These are phyloP conservation scores for Ensete glaucum DNA, from an alignment of 176 grass and related monocot genomes.

Conservation along the genomic window DNA sequence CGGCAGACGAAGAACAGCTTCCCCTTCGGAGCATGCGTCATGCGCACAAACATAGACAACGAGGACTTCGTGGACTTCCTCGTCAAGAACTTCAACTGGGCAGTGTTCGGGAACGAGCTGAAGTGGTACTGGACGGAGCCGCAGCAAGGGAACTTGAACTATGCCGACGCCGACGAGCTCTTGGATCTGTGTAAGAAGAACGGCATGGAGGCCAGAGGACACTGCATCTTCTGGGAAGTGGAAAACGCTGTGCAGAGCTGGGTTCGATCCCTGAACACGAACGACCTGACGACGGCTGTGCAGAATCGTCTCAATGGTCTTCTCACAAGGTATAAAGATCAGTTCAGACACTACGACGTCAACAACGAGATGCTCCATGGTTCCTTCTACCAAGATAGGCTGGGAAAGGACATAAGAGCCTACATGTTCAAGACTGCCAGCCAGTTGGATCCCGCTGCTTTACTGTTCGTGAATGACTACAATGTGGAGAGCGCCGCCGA, in stretches of 20 bases:
- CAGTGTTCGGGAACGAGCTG: slow-evolving; percentile 85
- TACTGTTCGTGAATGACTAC: slow-evolving; percentile 96
- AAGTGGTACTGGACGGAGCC: slow-evolving; percentile 98
- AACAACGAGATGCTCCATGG: slow-evolving; percentile 97
- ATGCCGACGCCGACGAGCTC: slow-evolving; percentile 75
- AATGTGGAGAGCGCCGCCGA: slow-evolving; percentile 65
- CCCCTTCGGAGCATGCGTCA: slow-evolving; percentile 72
- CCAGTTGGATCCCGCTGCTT: slow-evolving; percentile 50
- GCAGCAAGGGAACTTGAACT: slow-evolving; percentile 50
- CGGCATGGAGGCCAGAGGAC: slow-evolving; percentile 46
- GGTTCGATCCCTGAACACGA: slow-evolving; percentile 39
- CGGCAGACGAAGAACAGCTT: slow-evolving; percentile 66
- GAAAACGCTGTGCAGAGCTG: slow-evolving; percentile 52
- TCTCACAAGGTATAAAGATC: slow-evolving; percentile 68
- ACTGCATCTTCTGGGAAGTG: slow-evolving; percentile 98
- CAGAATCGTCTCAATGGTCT: slow-evolving; percentile 38
- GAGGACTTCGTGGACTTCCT: slow-evolving; percentile 86
- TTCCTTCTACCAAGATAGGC: slow-evolving; percentile 76
- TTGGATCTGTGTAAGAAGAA: slow-evolving; percentile 67
- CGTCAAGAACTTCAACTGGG: slow-evolving; percentile 79
- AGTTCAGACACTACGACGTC: slow-evolving; percentile 77
- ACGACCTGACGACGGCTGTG: slow-evolving; percentile 50
- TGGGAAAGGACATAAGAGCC: slow-evolving; percentile 46
- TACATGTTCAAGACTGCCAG: slow-evolving; percentile 52
- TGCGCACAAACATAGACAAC: slow-evolving; percentile 83